Conservation (phyloP, 108 stramenopile species). For the Nitzschia inconspicua region DNA sequence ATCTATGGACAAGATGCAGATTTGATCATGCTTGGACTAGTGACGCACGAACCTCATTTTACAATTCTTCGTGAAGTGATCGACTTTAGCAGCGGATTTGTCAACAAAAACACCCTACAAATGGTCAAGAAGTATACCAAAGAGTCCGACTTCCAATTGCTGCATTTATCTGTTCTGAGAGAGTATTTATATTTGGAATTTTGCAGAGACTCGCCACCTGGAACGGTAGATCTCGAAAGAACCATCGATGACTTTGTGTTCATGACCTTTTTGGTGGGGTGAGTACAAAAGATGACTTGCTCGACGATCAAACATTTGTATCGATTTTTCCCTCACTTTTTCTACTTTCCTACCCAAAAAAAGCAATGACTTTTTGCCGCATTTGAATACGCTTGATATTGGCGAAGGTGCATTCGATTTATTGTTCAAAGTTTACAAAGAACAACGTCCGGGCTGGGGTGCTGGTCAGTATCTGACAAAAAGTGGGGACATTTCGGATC, state of each 20-base stretch:
- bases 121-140: slow-evolving; percentile 92
- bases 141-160: slow-evolving; percentile 94
- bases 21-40: slow-evolving; percentile 98
- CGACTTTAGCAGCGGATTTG: slow-evolving; percentile 73
- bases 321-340: not conserved
- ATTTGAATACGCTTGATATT: slow-evolving; percentile 95
- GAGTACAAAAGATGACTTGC: slow-evolving; percentile 2
- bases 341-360: not conserved
- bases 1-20: slow-evolving; percentile 99
- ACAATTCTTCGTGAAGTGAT: slow-evolving; percentile 94
- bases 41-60: slow-evolving; percentile 98
- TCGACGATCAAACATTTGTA: not conserved
- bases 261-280: slow-evolving; percentile 97
- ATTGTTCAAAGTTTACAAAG: slow-evolving; percentile 91
- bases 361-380: slow-evolving; percentile 95
- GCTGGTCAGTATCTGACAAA: slow-evolving; percentile 89
- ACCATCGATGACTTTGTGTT: slow-evolving; percentile 99
- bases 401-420: slow-evolving; percentile 95
- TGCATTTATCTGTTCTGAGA: slow-evolving; percentile 93
- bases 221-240: slow-evolving; percentile 78
- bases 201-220: slow-evolving; percentile 33
- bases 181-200: slow-evolving; percentile 96
- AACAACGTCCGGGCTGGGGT: slow-evolving; percentile 75
- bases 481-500: slow-evolving; percentile 76
- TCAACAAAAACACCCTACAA: slow-evolving; percentile 77